Evolutionary conservation across 2,329 filamentous ascomycete species (phyloP).

Genomic region (Xylariaceae sp.): DNA sequence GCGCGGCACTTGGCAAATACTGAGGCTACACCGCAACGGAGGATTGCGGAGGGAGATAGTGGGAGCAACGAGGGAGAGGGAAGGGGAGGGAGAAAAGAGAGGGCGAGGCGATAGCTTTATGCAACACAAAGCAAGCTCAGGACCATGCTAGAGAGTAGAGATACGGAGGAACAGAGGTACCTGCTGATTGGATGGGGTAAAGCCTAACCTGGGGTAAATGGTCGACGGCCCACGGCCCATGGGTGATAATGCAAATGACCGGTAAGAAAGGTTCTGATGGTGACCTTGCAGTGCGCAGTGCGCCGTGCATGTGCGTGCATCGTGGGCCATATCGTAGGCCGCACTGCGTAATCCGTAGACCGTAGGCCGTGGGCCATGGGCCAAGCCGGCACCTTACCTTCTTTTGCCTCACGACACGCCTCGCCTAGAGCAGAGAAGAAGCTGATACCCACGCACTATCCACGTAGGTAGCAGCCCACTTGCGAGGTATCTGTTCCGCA

Average conservation of each 20-base stretch:
- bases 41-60: constrained; percentile 5
- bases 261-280: not conserved
- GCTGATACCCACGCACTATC: too few species aligned
- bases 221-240: too few species aligned
- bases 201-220: not conserved
- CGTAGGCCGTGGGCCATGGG: too few species aligned
- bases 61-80: not conserved
- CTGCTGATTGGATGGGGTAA: not conserved
- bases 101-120: constrained; percentile 16
- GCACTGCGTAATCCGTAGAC: too few species aligned
- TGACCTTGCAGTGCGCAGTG: not conserved
- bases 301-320: too few species aligned
- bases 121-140: constrained; percentile 8
- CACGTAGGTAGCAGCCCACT: too few species aligned
- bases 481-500: too few species aligned
- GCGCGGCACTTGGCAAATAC: constrained; percentile 9
- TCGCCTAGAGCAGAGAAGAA: too few species aligned
- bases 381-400: too few species aligned
- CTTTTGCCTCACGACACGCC: too few species aligned
- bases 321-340: too few species aligned
- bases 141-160: not conserved
- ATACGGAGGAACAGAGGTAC: not conserved
- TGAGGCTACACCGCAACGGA: constrained; percentile 7
- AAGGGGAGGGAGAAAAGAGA: not conserved
- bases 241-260: not conserved